phyloP scores from a whole-genome alignment of 2,329 filamentous ascomycete species.

The Colletotrichum spaethianum region DNA sequence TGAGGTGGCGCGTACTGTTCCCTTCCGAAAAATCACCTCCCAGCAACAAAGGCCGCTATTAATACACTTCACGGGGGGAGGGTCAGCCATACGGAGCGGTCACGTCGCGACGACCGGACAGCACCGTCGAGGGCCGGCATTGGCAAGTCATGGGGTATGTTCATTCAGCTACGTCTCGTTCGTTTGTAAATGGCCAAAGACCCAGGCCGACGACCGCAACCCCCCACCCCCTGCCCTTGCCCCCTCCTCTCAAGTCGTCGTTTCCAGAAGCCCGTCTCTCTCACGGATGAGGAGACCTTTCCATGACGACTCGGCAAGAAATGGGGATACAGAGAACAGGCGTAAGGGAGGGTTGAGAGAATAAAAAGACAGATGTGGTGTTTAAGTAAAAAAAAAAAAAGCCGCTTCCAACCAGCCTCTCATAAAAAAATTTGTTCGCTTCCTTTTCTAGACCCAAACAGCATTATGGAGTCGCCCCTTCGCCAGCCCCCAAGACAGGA shows the following conservation, averaged over 20 bases:
- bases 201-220: not conserved
- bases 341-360: no score
- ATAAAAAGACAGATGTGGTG: not conserved
- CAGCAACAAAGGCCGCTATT: no score
- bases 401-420: conserved; percentile 4
- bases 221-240: not conserved
- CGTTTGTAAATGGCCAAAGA: not conserved
- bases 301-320: not conserved
- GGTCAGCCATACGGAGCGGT: not conserved
- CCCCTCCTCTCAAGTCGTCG: not conserved
- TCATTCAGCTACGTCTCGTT: conserved; percentile 6
- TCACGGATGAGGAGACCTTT: not conserved
- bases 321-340: no score
- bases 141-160: not conserved
- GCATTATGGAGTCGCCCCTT: not conserved
- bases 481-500: not conserved
- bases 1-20: no score
- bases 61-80: no score
- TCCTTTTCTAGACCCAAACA: not conserved
- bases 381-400: not conserved
- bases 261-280: not conserved
- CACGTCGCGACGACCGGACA: not conserved
- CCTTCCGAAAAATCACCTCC: no score
- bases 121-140: not conserved
- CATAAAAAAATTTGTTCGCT: conserved; percentile 1